Conservation (phyloP, 345 rosid species). For the Raphanus raphanistrum region DNA sequence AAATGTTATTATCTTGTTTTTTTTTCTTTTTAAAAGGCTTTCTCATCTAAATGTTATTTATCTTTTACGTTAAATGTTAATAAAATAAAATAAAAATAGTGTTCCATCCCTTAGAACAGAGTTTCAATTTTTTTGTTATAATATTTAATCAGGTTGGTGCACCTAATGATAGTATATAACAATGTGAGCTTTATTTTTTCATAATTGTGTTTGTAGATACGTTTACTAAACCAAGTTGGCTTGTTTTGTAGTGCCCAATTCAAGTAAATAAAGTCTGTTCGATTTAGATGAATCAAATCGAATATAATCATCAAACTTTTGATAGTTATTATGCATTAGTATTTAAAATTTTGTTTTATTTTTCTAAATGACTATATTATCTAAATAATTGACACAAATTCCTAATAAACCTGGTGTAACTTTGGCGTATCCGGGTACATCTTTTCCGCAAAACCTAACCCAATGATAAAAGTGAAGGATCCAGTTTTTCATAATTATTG, state of each 20-base stretch:
- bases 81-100: too few relatives aligned
- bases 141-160: constrained; percentile 5
- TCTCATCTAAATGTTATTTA: too few relatives aligned
- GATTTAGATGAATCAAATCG: background rate
- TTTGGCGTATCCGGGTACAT: constrained; percentile 8
- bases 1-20: too few relatives aligned
- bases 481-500: background rate
- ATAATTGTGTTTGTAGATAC: background rate
- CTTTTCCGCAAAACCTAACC: constrained; percentile 11
- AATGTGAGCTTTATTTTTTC: background rate
- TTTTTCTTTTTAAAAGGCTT: too few relatives aligned
- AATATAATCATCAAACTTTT: background rate
- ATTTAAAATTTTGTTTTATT: background rate
- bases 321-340: background rate
- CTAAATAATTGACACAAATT: background rate
- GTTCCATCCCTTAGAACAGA: too few relatives aligned
- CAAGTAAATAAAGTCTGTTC: background rate
- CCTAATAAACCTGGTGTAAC: background rate
- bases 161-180: constrained; percentile 21
- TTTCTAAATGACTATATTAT: background rate
- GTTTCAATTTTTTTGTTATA: background rate
- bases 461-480: constrained; percentile 7
- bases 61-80: too few relatives aligned
- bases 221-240: background rate
- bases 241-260: background rate